A percentile compares a stretch with the other conserved stretches of the same genome.
Conservation (phyloP, 805 yeast species). For the Tetrapisispora fleetii region DNA sequence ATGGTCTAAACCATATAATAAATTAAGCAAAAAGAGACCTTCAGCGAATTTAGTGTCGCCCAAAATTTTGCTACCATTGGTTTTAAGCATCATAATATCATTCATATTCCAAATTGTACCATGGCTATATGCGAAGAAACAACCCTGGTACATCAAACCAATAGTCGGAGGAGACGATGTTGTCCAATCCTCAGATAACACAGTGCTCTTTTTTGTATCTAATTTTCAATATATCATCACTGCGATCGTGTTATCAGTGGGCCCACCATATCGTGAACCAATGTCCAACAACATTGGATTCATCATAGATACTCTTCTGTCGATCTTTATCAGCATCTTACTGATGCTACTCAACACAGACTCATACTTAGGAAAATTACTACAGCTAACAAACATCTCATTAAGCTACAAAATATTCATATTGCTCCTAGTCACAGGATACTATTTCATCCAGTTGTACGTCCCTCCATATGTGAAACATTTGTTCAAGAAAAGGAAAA, state of each 20-base stretch:
- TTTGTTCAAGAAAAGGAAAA: constrained; percentile 28
- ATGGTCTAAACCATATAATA: constrained; percentile 75
- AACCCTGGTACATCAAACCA: constrained; percentile 73
- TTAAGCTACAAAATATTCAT: constrained; percentile 41
- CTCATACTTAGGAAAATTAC: constrained; percentile 49
- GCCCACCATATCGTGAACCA: constrained; percentile 87
- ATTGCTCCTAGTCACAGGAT: constrained; percentile 36
- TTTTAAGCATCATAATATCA: constrained; percentile 64
- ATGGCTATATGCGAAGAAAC: constrained; percentile 51
- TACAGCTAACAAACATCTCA: constrained; percentile 66
- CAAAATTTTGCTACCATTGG: constrained; percentile 71
- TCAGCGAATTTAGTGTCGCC: constrained; percentile 89
- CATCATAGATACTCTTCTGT: constrained; percentile 45
- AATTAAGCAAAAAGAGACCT: constrained; percentile 65
- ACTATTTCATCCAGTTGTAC: constrained; percentile 34
- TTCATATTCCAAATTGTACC: constrained; percentile 54
- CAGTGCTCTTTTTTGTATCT: constrained; percentile 68
- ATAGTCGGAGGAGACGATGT: constrained; percentile 72
- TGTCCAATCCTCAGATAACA: constrained; percentile 83
- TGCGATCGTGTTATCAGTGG: constrained; percentile 78
- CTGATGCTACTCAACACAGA: constrained; percentile 48
- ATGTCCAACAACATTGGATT: constrained; percentile 61
- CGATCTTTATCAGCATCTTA: constrained; percentile 40
- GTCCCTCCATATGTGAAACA: constrained; percentile 29
- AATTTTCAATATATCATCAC: constrained; percentile 82